These are phyloP conservation scores for Inonotus obliquus DNA, from an alignment of 1,284 basidiomycete genomes.

Conservation along the genomic window DNA sequence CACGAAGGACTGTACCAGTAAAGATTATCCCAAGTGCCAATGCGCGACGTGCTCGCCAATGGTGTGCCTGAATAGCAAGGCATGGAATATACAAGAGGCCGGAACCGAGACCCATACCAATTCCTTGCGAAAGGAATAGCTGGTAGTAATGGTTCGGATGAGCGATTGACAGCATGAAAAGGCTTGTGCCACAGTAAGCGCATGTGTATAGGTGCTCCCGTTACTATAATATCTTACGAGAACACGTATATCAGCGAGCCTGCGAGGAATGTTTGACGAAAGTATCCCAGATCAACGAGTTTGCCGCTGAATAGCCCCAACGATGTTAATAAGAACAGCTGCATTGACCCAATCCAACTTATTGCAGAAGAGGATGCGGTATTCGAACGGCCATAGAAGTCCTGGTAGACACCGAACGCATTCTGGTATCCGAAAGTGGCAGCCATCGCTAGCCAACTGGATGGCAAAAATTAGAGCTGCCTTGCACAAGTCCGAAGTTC, in stretches of 20 bases:
- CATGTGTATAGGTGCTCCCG: background rate
- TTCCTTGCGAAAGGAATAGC: slow-evolving; percentile 23
- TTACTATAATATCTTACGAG: background rate
- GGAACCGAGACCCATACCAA: slow-evolving; percentile 21
- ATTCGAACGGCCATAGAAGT: slow-evolving; percentile 12
- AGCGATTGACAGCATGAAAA: slow-evolving; percentile 2
- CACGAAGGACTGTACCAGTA: slow-evolving; percentile 10
- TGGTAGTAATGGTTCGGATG: slow-evolving; percentile 20
- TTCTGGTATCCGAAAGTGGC: slow-evolving; percentile 21
- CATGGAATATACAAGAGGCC: slow-evolving; percentile 21
- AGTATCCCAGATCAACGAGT: slow-evolving; percentile 16
- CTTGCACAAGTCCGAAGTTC: background rate
- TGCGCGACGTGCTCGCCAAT: slow-evolving; percentile 14
- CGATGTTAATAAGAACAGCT: slow-evolving; percentile 13
- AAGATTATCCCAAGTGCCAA: slow-evolving; percentile 12
- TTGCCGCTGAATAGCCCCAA: slow-evolving; percentile 10
- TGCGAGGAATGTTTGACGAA: slow-evolving; percentile 13
- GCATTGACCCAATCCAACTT: slow-evolving; percentile 16
- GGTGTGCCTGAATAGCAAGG: slow-evolving; percentile 19
- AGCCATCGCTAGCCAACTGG: slow-evolving; percentile 21
- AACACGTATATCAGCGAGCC: slow-evolving; percentile 21
- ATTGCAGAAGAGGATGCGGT: slow-evolving; percentile 16
- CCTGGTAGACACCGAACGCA: slow-evolving; percentile 16
- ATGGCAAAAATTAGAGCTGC: background rate
- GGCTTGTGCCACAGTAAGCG: no score